These are phyloP conservation scores for Rhododendron simsii DNA, from an alignment of 148 eudicot genomes.

Conservation along the genomic window DNA sequence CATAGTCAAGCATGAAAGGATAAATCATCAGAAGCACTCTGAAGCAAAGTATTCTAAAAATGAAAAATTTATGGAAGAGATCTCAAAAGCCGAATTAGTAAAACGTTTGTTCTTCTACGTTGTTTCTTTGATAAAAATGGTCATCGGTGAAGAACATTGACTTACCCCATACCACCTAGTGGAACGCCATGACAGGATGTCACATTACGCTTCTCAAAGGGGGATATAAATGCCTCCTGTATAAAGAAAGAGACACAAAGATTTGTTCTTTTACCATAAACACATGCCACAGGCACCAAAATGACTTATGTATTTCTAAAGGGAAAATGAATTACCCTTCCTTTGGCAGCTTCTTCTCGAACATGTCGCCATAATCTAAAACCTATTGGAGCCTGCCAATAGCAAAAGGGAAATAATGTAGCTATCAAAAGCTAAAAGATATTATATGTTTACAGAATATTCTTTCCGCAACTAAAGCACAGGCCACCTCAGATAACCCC, in stretches of 20 bases:
- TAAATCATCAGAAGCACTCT: neutral
- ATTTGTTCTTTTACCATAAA: neutral
- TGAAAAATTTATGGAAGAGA: neutral
- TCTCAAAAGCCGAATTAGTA: neutral
- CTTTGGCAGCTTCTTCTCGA: conserved; percentile 58
- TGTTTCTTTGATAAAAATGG: neutral
- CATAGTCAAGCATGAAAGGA: neutral
- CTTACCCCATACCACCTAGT: conserved; percentile 91
- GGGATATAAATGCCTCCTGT: conserved; percentile 63
- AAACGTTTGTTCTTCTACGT: neutral
- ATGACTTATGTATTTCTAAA: neutral
- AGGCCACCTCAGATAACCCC: neutral
- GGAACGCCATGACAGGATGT: conserved; percentile 88
- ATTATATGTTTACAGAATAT: neutral
- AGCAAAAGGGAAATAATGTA: neutral
- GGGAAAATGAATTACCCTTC: conserved; percentile 47
- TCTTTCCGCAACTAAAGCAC: conserved; percentile 1
- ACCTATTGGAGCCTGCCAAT: conserved; percentile 69
- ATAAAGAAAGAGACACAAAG: conserved; percentile 5
- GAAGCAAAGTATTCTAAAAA: neutral
- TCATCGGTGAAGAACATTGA: conserved; percentile 6
- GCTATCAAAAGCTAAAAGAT: neutral
- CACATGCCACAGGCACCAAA: neutral
- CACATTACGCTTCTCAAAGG: conserved; percentile 51
- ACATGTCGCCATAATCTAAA: conserved; percentile 71